These are phyloP conservation scores for Flaveria brownii DNA, from an alignment of 129 eudicot genomes.

Conservation along the genomic window DNA sequence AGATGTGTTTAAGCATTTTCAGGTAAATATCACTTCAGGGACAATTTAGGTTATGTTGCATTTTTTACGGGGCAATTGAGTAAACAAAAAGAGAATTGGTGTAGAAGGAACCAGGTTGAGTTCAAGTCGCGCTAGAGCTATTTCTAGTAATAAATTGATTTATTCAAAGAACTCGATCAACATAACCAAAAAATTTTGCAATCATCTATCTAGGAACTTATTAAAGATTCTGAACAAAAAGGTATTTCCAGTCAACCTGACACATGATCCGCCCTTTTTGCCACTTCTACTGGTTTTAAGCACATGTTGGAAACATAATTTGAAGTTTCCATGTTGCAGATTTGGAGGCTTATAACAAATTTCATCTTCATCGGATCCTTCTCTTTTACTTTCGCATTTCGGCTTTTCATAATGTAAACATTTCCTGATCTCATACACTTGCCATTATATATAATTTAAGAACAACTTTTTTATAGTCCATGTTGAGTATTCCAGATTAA, in stretches of 20 bases:
- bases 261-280: not conserved
- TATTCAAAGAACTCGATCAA: not conserved
- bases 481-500: conserved; percentile 37
- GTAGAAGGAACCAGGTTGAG: not conserved
- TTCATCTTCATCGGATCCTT: conserved; percentile 62
- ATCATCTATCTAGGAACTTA: not conserved
- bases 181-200: too few species aligned
- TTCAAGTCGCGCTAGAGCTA: not conserved
- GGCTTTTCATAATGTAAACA: conserved; percentile 53
- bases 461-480: not conserved
- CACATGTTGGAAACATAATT: not conserved
- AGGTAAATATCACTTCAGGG: conserved; percentile 37
- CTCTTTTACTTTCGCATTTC: conserved; percentile 56
- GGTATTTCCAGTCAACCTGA: not conserved
- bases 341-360: conserved; percentile 68
- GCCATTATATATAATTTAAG: not conserved
- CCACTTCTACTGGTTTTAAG: conserved; percentile 13
- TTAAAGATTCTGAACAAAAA: not conserved
- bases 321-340: conserved; percentile 39
- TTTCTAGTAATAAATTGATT: not conserved
- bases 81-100: not conserved
- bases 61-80: not conserved
- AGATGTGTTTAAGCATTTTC: conserved; percentile 50
- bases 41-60: not conserved
- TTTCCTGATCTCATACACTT: conserved; percentile 18